These are phyloP conservation scores for Goniomonas avonlea DNA, from an alignment of 78 protist genomes.

Conservation along the genomic window DNA sequence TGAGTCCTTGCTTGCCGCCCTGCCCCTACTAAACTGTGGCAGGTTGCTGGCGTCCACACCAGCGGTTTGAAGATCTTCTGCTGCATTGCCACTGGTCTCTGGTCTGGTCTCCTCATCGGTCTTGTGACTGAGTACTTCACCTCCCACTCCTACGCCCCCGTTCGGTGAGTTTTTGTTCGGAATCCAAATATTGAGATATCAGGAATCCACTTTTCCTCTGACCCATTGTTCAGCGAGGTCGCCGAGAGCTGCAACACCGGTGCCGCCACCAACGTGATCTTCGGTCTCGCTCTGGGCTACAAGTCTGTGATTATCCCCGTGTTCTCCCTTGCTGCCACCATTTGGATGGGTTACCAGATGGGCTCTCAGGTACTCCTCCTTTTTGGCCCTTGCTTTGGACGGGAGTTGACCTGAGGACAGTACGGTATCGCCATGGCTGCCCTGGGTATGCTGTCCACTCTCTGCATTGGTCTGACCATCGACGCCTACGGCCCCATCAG, in stretches of 20 bases:
- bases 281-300: constrained; percentile 56
- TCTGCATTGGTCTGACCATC: constrained; percentile 49
- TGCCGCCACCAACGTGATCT: constrained; percentile 60
- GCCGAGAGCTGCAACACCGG: constrained; percentile 46
- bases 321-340: constrained; percentile 20
- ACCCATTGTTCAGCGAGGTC: not conserved
- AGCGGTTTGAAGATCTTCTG: no score
- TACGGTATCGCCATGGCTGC: constrained; percentile 63
- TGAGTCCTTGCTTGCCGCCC: no score
- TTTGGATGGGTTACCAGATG: not conserved
- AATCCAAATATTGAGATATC: not conserved
- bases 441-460: constrained; percentile 60
- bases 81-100: constrained; percentile 53
- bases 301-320: constrained; percentile 42
- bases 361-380: not conserved
- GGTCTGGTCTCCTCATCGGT: constrained; percentile 53
- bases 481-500: constrained; percentile 63
- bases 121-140: constrained; percentile 65
- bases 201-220: not conserved
- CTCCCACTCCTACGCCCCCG: constrained; percentile 45
- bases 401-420: constrained; percentile 13
- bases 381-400: not conserved
- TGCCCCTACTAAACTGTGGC: no score
- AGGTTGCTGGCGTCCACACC: no score
- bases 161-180: not conserved